Evolutionary conservation across 306 rosid species (phyloP).

Genomic region (Prosopis cineraria): DNA sequence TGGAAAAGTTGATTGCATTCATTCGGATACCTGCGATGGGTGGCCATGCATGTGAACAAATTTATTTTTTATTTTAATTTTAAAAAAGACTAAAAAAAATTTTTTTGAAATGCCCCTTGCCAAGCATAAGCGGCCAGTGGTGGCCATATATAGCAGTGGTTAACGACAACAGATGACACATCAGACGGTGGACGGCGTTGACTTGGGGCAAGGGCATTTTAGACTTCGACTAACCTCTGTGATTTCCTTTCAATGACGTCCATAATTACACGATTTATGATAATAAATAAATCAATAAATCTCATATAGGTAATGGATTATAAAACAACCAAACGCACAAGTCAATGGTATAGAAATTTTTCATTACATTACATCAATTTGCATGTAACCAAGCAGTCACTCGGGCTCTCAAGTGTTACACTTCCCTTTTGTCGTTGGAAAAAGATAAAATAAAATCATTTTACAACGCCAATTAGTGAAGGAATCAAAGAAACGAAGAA

Average conservation of each 20-base stretch:
- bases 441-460: not conserved
- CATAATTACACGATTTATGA: too few species aligned
- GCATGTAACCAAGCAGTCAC: not conserved
- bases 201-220: not conserved
- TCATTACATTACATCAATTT: not conserved
- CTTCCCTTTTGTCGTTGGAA: not conserved
- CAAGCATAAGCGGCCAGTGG: not conserved
- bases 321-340: too few species aligned
- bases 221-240: not conserved
- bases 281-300: too few species aligned
- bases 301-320: too few species aligned
- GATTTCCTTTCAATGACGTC: not conserved
- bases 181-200: not conserved
- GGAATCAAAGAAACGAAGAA: too few species aligned
- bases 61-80: not conserved
- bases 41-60: not conserved
- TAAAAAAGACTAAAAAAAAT: not conserved
- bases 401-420: not conserved
- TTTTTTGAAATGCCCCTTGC: not conserved
- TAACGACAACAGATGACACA: not conserved
- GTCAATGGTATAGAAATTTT: not conserved
- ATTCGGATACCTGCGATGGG: not conserved
- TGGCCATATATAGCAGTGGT: too few species aligned
- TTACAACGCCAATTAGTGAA: not conserved
- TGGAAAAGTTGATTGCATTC: not conserved